Evolutionary conservation across 164 flowering plant genomes (phyloP), one percentile per base, ranked within the genome.

Genomic region (Malania oleifera): DNA sequence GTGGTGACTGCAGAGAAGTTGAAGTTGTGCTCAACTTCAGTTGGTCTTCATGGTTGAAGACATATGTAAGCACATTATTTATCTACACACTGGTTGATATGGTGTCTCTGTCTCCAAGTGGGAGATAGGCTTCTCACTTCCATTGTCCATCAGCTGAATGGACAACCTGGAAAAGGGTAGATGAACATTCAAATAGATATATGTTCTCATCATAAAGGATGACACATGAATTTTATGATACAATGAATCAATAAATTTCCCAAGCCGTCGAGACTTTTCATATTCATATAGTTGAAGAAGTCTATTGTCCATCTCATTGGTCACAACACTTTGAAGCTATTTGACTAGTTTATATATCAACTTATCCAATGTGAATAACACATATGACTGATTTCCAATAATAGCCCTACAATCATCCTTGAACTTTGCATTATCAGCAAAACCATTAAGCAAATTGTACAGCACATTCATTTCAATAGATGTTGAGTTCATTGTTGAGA

Each of bases 321-420:
- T 48, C 22, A 73, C 81, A 61, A 82, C 70, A 54, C 73, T 57
- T 80, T 82, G 90, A 65, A 84, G 85, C 90, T 84, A 87, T 60
- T 78, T 84, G 45, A 82, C 81, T 69, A 84, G 52, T 67, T 80
- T 84, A 64, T 73, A 82, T 24, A 84, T 78, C 57, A 84, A 52
- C 63, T 80, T 84, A 72, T 84, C 90, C 64, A 84, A 73, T 40
- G 90, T 84, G 57, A 84, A 84, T 29, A 84, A 58, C 57, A 84
- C 78, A 72, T 84, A 84, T 20, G 90, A 80, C 61, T 84, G 85
- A 60, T 82, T 84, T 54, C 90, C 90, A 53, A 82, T 70, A 12
- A 84, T 67, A 27, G 85, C 72, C 60, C 90, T 80, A 56, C 87
- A 84, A 35, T 82, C 90, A 68, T 84, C 90, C 67, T 84, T 87